phyloP scores from a whole-genome alignment of 2,329 filamentous ascomycete genomes.

The Neocatenulostroma microsporum region DNA sequence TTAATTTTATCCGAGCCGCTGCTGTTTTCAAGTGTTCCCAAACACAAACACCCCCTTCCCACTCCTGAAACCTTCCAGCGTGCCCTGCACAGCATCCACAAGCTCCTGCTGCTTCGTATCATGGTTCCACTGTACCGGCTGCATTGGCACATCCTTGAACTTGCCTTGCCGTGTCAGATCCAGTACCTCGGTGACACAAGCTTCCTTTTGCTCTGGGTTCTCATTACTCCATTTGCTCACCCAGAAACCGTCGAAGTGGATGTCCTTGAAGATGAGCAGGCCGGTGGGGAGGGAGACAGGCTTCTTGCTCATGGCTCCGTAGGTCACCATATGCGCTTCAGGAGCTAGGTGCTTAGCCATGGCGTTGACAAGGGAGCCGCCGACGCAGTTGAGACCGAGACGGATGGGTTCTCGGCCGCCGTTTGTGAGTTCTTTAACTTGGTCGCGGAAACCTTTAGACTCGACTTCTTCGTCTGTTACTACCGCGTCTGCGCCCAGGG shows the following conservation, averaged over 20 bases:
- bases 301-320: conserved; percentile 90
- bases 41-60: conserved; percentile 92
- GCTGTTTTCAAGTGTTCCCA: conserved; percentile 44
- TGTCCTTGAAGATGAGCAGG: conserved; percentile 85
- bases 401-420: conserved; percentile 63
- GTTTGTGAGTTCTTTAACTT: conserved; percentile 58
- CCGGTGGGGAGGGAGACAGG: conserved; percentile 74
- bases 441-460: conserved; percentile 55
- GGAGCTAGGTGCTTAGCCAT: conserved; percentile 64
- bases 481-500: conserved; percentile 56
- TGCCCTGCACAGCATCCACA: conserved; percentile 68
- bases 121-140: conserved; percentile 75
- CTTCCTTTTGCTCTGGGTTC: conserved; percentile 64
- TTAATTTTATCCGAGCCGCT: too few species aligned
- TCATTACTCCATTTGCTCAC: conserved; percentile 79
- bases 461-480: conserved; percentile 55
- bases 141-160: conserved; percentile 77
- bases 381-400: conserved; percentile 87
- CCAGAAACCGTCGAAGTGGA: conserved; percentile 91
- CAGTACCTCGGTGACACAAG: conserved; percentile 78
- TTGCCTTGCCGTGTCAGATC: conserved; percentile 64
- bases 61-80: conserved; percentile 71
- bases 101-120: conserved; percentile 65
- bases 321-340: conserved; percentile 74
- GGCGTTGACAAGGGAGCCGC: conserved; percentile 72